These are phyloP conservation scores for Mycena alexandri DNA, from an alignment of 768 basidiomycete species.

Conservation along the genomic window DNA sequence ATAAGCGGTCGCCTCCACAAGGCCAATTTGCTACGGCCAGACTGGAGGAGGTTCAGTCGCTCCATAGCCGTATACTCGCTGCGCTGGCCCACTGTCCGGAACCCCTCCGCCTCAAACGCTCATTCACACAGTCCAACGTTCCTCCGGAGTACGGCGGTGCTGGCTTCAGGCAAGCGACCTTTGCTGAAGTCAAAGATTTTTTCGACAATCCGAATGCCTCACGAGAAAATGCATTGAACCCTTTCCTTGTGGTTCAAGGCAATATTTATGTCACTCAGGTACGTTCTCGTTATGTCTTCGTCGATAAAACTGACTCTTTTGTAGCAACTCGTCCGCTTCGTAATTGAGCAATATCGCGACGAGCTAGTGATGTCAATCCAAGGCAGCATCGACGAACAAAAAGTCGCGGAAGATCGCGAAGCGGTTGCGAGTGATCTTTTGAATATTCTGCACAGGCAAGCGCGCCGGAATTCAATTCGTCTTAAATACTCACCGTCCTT, in stretches of 20 bases:
- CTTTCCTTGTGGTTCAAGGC: conserved; percentile 92
- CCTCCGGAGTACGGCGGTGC: conserved; percentile 75
- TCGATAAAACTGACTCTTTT: conserved; percentile 5
- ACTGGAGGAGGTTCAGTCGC: conserved; percentile 85
- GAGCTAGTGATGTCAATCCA: conserved; percentile 81
- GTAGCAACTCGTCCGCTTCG: conserved; percentile 93
- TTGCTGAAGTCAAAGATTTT: conserved; percentile 90
- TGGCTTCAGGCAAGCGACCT: conserved; percentile 85
- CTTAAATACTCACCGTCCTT: conserved; percentile 26
- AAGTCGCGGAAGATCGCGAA: conserved; percentile 80
- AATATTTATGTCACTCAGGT: conserved; percentile 95
- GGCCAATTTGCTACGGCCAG: conserved; percentile 88
- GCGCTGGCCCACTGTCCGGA: conserved; percentile 84
- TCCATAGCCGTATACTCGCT: conserved; percentile 81
- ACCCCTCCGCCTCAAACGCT: conserved; percentile 75
- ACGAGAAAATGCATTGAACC: conserved; percentile 87
- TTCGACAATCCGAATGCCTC: conserved; percentile 93
- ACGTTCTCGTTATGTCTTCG: conserved; percentile 35
- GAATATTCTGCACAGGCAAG: conserved; percentile 84
- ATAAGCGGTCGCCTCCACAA: conserved; percentile 87
- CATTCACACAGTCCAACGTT: conserved; percentile 60
- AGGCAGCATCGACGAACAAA: conserved; percentile 72
- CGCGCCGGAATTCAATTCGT: conserved; percentile 3
- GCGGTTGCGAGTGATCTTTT: conserved; percentile 90
- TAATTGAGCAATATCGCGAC: conserved; percentile 92